Evolutionary conservation across 805 yeast species (phyloP), one percentile per base, ranked within the genome.

Genomic region (Suhomyces prunicola): DNA sequence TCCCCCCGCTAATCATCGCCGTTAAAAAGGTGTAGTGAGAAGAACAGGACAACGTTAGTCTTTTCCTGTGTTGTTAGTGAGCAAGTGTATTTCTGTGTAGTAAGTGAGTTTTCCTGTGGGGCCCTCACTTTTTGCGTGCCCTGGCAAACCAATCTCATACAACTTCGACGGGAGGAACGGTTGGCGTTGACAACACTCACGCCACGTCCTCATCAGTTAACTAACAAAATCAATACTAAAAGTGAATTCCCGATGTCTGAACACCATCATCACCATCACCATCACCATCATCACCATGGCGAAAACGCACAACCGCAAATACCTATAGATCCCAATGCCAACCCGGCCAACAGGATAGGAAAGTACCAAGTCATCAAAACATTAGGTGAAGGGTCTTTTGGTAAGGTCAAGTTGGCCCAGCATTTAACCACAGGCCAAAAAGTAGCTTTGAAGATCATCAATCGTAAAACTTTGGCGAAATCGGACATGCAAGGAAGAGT

Each of bases 261-360:
- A 35, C 44, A 47, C 29, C 26, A 27, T 50, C 66, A 61, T 44
- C 63, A 54, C 53, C 65, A 58, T 46, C 62, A 62, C 44, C 63
- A 58, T 44, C 63, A 56, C 47, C 61, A 57, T 13, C 57, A 59
- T 54, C 63, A 58, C 44, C 55, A 60, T 33, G 45, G 36, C 10
- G 50, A 52, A 13, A 35, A 46, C 12, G 10, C 27, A 19, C 52
- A 44, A 19, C 45, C 46, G 12, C 50, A 31, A 13, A 47, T 48
- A 35, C 56, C 54, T 19, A 48, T 54, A 19, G 56, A 54, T 35
- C 50, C 56, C n/a, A 61, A 58, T 42, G 66, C 57, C 6, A 68
- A 66, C 46, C 72, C 77, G 7, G 74, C 73, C 47, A 68, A 68
- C 53, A 64, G 92, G 53, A 90, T 94, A 48, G 99, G 98, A 17